These are phyloP conservation scores for Phytophthora fragariaefolia DNA, from an alignment of 352 stramenopile genomes.

Conservation along the genomic window DNA sequence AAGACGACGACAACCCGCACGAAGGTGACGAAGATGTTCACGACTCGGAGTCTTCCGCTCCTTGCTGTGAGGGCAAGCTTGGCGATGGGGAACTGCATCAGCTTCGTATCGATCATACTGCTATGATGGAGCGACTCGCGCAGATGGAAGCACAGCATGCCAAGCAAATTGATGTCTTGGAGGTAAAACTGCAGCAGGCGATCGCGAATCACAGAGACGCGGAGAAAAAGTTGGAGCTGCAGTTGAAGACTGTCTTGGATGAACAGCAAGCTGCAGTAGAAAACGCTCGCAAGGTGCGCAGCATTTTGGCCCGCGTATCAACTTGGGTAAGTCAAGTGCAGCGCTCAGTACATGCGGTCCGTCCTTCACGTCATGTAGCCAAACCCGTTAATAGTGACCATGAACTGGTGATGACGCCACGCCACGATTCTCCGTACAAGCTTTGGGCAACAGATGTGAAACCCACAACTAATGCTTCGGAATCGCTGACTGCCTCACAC, in stretches of 20 bases:
- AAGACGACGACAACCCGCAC: slow-evolving; percentile 23
- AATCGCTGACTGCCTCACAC: slow-evolving; percentile 5
- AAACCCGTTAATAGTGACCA: slow-evolving; percentile 14
- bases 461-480: slow-evolving; percentile 16
- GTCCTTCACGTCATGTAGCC: background rate
- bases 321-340: slow-evolving; percentile 36
- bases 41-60: background rate
- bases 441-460: slow-evolving; percentile 19
- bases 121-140: slow-evolving; percentile 10
- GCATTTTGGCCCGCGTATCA: slow-evolving; percentile 27
- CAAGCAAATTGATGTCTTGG: slow-evolving; percentile 16
- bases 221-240: slow-evolving; percentile 19
- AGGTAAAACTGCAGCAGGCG: slow-evolving; percentile 27
- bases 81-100: slow-evolving; percentile 12
- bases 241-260: slow-evolving; percentile 22
- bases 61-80: background rate
- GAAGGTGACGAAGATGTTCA: background rate
- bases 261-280: slow-evolving; percentile 34
- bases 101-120: slow-evolving; percentile 17
- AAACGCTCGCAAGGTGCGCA: slow-evolving; percentile 35
- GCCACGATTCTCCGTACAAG: slow-evolving; percentile 14
- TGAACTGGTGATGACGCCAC: slow-evolving; percentile 23
- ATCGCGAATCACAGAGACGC: slow-evolving; percentile 21
- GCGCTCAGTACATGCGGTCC: slow-evolving; percentile 15
- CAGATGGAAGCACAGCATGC: slow-evolving; percentile 22